These are phyloP conservation scores for Eleusine coracana DNA, from an alignment of 176 grass and related monocot species.

Conservation along the genomic window DNA sequence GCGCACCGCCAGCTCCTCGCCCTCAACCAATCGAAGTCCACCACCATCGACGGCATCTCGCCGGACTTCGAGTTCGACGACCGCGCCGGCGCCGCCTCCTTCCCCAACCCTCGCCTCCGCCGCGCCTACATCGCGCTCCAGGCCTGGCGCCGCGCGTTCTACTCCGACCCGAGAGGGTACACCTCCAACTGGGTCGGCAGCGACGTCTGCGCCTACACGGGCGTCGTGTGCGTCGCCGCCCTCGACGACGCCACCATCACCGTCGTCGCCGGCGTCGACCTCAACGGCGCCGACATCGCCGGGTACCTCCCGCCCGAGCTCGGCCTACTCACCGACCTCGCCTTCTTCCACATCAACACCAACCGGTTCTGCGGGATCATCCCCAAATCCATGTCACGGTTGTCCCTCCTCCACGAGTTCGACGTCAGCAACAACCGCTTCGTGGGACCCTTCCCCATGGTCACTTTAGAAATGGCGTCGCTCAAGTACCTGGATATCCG, in stretches of 20 bases:
- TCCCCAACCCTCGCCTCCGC: constrained; percentile 51
- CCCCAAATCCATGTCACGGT: constrained; percentile 40
- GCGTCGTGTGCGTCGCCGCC: constrained; percentile 37
- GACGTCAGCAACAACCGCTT: constrained; percentile 63
- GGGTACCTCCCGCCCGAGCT: constrained; percentile 52
- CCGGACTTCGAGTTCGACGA: constrained; percentile 48
- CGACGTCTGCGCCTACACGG: constrained; percentile 60
- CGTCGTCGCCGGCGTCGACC: constrained; percentile 48
- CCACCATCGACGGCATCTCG: constrained; percentile 32
- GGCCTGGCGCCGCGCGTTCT: constrained; percentile 62
- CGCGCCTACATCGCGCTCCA: constrained; percentile 60
- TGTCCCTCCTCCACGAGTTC: constrained; percentile 46
- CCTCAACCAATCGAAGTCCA: constrained; percentile 23
- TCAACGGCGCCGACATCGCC: constrained; percentile 60
- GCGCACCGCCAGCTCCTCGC: constrained; percentile 51
- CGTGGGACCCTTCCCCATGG: constrained; percentile 47
- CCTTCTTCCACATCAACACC: constrained; percentile 63
- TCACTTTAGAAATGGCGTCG: constrained; percentile 22
- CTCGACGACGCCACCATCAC: constrained; percentile 32
- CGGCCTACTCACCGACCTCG: constrained; percentile 45
- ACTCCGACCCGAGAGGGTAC: constrained; percentile 60
- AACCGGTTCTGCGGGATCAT: constrained; percentile 65
- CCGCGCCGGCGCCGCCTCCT: constrained; percentile 8
- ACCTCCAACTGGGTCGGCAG: constrained; percentile 47
- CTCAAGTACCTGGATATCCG: constrained; percentile 58